Evolutionary conservation across 148 eudicot species (phyloP).

Genomic region (Rheum nobile): DNA sequence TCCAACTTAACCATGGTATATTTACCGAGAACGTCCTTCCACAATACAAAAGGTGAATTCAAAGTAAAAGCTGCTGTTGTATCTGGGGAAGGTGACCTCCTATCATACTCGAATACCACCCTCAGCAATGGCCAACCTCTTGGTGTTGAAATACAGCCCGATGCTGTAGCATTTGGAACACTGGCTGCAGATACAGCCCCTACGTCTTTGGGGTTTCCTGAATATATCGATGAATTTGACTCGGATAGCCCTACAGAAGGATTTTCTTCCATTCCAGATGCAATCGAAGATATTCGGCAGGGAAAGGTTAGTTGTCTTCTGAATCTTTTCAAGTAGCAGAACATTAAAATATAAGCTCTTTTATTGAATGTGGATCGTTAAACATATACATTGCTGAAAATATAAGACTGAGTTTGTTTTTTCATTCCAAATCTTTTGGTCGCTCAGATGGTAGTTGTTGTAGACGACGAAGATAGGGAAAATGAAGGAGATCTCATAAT

Average conservation of each 20-base stretch:
- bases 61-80: slow-evolving; percentile 43
- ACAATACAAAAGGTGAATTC: slow-evolving; percentile 19
- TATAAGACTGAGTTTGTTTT: not conserved
- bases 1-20: slow-evolving; percentile 13
- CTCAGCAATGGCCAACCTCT: slow-evolving; percentile 23
- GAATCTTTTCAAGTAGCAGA: not conserved
- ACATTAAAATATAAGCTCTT: not conserved
- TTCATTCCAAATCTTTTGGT: not conserved
- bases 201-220: slow-evolving; percentile 30
- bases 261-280: slow-evolving; percentile 85
- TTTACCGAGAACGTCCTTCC: slow-evolving; percentile 17
- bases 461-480: slow-evolving; percentile 68
- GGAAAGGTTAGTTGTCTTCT: slow-evolving; percentile 61
- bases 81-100: slow-evolving; percentile 55
- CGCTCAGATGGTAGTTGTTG: slow-evolving; percentile 56
- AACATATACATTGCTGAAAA: not conserved
- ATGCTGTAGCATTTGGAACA: slow-evolving; percentile 44
- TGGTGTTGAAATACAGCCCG: slow-evolving; percentile 61
- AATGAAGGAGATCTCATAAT: slow-evolving; percentile 68
- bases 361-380: not conserved
- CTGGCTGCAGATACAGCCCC: slow-evolving; percentile 70
- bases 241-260: slow-evolving; percentile 63
- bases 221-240: slow-evolving; percentile 53
- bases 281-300: slow-evolving; percentile 82
- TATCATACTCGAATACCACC: slow-evolving; percentile 28